Conservation (phyloP, 140 eudicot species). For the Oenanthe javanica region DNA sequence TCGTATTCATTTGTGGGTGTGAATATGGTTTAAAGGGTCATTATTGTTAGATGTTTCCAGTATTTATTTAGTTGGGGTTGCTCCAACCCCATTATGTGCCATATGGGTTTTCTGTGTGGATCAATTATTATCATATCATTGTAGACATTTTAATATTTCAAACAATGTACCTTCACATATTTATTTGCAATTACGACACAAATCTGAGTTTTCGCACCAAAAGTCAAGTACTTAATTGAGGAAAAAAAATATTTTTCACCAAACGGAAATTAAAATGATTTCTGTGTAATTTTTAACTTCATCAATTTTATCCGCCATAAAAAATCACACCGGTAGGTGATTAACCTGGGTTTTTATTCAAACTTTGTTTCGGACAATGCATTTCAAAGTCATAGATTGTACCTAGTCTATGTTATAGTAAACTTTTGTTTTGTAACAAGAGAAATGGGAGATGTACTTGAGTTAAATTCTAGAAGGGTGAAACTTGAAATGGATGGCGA, state of each 20-base stretch:
- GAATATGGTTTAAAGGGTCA: background rate
- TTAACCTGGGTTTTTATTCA: too few species aligned
- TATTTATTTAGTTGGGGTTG: background rate
- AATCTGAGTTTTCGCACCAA: too few species aligned
- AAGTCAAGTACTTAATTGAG: too few species aligned
- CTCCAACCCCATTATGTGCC: background rate
- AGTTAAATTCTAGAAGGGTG: background rate
- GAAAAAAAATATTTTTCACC: too few species aligned
- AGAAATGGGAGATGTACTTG: too few species aligned
- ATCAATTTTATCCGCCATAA: too few species aligned
- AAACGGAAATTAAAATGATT: too few species aligned
- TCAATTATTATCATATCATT: background rate
- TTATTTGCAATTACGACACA: background rate
- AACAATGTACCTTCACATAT: background rate
- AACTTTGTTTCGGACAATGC: background rate
- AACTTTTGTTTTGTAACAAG: background rate
- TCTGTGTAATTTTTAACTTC: too few species aligned
- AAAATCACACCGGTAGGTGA: too few species aligned
- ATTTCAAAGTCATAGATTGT: background rate
- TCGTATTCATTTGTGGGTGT: slow-evolving; percentile 7
- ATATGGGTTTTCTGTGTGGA: background rate
- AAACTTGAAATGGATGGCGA: background rate
- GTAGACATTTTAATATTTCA: background rate
- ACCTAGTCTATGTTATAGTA: too few species aligned
- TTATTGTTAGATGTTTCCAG: background rate